phyloP scores from a whole-genome alignment of 768 basidiomycete species.

The Strobilomyces echinocephalus region DNA sequence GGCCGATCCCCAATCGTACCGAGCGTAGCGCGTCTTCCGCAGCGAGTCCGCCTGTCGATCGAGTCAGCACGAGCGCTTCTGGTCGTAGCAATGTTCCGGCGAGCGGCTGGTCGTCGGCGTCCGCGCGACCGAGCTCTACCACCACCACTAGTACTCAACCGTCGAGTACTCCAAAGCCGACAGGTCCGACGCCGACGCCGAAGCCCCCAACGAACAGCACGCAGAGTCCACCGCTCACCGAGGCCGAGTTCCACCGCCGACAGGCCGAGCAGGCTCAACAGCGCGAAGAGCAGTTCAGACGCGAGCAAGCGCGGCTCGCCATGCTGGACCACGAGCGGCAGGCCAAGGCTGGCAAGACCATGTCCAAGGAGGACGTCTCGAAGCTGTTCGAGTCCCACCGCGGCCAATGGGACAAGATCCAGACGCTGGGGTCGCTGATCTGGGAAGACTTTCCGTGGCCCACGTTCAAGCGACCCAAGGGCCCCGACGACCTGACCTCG shows the following conservation, averaged over 20 bases:
- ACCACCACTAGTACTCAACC: conserved; percentile 21
- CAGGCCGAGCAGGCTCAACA: conserved; percentile 59
- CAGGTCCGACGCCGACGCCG: conserved; percentile 20
- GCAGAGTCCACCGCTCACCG: conserved; percentile 28
- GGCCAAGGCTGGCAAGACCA: conserved; percentile 38
- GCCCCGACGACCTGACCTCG: conserved; percentile 58
- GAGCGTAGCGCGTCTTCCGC: conserved; percentile 32
- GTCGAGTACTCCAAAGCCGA: conserved; percentile 24
- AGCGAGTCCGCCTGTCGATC: conserved; percentile 30
- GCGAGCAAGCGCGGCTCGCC: conserved; percentile 61
- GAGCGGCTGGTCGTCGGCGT: conserved; percentile 27
- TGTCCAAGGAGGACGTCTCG: conserved; percentile 54
- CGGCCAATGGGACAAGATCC: conserved; percentile 51
- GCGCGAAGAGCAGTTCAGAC: conserved; percentile 66
- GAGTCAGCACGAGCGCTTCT: conserved; percentile 26
- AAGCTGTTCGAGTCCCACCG: conserved; percentile 60
- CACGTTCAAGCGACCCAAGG: conserved; percentile 50
- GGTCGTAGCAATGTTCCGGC: conserved; percentile 23
- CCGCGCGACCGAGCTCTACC: conserved; percentile 28
- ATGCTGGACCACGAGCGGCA: conserved; percentile 44
- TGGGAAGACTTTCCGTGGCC: conserved; percentile 80
- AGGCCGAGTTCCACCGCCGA: conserved; percentile 58
- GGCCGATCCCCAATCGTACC: conserved; percentile 30
- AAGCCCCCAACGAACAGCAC: conserved; percentile 15
- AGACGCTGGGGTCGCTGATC: conserved; percentile 37